phyloP scores from a whole-genome alignment of 1,284 basidiomycete species.

The Sporisorium iseilematis-ciliati region DNA sequence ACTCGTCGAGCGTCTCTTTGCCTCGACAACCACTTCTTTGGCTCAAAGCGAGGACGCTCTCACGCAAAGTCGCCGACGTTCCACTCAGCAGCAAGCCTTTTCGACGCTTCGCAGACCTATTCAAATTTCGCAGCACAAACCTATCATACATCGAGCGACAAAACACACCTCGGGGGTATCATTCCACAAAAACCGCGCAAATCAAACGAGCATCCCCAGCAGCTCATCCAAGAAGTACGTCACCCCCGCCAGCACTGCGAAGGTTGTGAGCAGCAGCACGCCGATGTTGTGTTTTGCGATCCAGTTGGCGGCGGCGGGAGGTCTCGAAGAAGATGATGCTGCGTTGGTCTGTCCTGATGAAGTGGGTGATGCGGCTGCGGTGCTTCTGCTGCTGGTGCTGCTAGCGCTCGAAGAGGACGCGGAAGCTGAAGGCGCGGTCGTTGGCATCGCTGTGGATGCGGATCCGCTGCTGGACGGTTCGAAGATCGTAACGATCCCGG shows the following conservation, averaged over 20 bases:
- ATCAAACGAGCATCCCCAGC: constrained; percentile 37
- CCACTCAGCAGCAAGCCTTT: too few relatives aligned
- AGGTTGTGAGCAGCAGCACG: constrained; percentile 31
- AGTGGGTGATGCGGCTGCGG: not conserved
- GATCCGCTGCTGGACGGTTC: constrained; percentile 5
- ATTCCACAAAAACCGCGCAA: not conserved
- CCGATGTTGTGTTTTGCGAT: constrained; percentile 39
- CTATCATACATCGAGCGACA: too few relatives aligned
- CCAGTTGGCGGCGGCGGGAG: constrained; percentile 20
- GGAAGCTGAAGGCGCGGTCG: not conserved
- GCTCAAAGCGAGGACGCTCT: too few relatives aligned
- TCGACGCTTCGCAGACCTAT: too few relatives aligned
- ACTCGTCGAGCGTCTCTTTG: too few relatives aligned
- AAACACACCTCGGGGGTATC: not conserved
- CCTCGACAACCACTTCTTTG: too few relatives aligned
- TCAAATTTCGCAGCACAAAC: too few relatives aligned
- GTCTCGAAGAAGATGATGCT: not conserved
- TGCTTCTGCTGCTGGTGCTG: not conserved
- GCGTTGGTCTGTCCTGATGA: constrained; percentile 28
- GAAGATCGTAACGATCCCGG: constrained; percentile 40
- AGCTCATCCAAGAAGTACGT: constrained; percentile 50
- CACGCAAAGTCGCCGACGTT: too few relatives aligned
- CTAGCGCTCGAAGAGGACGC: not conserved
- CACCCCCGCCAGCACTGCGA: constrained; percentile 38
- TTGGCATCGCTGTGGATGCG: constrained; percentile 3